These are phyloP conservation scores for Typha latifolia DNA, from an alignment of 176 grass and related monocot species.

Conservation along the genomic window DNA sequence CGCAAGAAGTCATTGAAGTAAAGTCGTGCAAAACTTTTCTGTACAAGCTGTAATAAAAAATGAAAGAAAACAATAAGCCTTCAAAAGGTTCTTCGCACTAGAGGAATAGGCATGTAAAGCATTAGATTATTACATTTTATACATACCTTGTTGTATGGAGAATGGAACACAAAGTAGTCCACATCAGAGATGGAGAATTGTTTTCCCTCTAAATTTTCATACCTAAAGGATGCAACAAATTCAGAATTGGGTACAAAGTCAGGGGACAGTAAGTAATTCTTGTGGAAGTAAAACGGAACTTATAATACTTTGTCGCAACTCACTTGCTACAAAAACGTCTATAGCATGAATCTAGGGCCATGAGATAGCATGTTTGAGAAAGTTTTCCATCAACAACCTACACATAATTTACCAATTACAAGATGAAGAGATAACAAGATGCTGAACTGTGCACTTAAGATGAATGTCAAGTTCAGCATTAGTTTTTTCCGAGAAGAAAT, in stretches of 20 bases:
- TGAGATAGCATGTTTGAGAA: slow-evolving; percentile 94
- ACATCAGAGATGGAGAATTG: slow-evolving; percentile 75
- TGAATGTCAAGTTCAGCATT: neutral
- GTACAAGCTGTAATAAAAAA: slow-evolving; percentile 66
- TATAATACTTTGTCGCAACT: slow-evolving; percentile 6
- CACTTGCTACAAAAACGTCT: slow-evolving; percentile 63
- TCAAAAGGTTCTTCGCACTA: neutral
- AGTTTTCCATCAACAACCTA: slow-evolving; percentile 99
- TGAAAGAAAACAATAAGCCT: neutral
- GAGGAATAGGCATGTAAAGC: slow-evolving; percentile 2
- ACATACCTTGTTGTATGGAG: slow-evolving; percentile 94
- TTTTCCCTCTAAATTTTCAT: slow-evolving; percentile 61
- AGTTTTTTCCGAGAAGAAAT: neutral
- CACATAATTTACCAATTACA: slow-evolving; percentile 2
- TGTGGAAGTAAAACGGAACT: slow-evolving; percentile 1
- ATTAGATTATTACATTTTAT: slow-evolving; percentile 8
- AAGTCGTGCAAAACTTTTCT: slow-evolving; percentile 87
- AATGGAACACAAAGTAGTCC: slow-evolving; percentile 95
- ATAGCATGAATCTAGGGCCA: slow-evolving; percentile 83
- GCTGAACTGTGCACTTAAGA: neutral
- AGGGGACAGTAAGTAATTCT: slow-evolving; percentile 17
- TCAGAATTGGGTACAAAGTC: slow-evolving; percentile 1
- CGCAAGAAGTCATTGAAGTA: slow-evolving; percentile 84
- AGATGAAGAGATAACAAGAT: neutral
- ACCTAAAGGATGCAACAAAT: slow-evolving; percentile 37